A percentile compares a stretch with the other conserved stretches of the same genome.
Evolutionary conservation across 352 stramenopile genomes (phyloP).

Genomic region (Phytophthora lateralis): DNA sequence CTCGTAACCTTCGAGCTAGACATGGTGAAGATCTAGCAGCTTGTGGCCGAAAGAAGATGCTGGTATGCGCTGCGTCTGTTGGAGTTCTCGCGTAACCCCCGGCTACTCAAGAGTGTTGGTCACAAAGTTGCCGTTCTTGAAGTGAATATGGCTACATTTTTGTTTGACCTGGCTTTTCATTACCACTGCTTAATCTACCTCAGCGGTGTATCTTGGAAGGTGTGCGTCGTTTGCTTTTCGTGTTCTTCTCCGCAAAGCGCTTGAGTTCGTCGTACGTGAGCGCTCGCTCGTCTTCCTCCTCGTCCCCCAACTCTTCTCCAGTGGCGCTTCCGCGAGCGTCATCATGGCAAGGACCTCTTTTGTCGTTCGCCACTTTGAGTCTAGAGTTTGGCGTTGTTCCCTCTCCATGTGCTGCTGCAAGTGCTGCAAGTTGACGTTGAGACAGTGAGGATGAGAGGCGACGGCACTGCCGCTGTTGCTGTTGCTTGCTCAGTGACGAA

Average conservation of each 20-base stretch:
- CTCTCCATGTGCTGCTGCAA: conserved; percentile 24
- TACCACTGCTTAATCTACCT: not conserved
- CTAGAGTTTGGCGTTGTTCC: conserved; percentile 3
- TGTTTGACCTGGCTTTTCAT: not conserved
- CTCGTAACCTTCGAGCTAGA: conserved; percentile 16
- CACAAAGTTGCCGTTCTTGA: conserved; percentile 27
- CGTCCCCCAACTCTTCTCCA: conserved; percentile 37
- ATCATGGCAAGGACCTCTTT: conserved; percentile 9
- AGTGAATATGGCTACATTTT: conserved; percentile 20
- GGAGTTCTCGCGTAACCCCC: conserved; percentile 6
- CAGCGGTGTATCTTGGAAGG: conserved; percentile 12
- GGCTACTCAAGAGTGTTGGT: conserved; percentile 17
- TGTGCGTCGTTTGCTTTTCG: conserved; percentile 34
- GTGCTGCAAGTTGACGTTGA: conserved; percentile 47
- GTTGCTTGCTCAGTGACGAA: conserved; percentile 26
- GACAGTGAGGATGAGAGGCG: conserved; percentile 46
- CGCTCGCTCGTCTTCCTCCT: conserved; percentile 70
- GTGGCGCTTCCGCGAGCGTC: not conserved
- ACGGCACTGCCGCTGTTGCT: conserved; percentile 38
- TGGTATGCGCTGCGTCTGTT: conserved; percentile 20
- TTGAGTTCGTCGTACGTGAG: conserved; percentile 81
- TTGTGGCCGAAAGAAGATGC: not conserved
- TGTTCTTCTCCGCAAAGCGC: conserved; percentile 61
- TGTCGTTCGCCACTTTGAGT: conserved; percentile 14
- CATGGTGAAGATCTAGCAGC: conserved; percentile 14